phyloP scores from a whole-genome alignment of 768 basidiomycete genomes.

The Calocera viscosa region DNA sequence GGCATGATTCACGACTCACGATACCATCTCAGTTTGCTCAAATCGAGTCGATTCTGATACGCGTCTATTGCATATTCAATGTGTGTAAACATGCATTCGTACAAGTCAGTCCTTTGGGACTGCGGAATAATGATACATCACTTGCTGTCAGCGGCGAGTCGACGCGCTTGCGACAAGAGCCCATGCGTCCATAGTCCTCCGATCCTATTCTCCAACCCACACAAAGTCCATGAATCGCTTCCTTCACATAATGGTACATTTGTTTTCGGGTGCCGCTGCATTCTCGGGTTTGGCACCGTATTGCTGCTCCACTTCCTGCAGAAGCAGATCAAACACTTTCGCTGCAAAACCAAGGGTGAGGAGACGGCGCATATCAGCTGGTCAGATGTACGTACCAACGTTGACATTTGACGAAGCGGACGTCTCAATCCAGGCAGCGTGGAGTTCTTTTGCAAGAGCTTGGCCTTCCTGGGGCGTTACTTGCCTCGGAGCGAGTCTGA shows the following conservation, averaged over 20 bases:
- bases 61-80: no score
- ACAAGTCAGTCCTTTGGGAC: no score
- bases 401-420: constrained; percentile 79
- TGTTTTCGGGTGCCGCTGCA: constrained; percentile 30
- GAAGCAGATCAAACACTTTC: constrained; percentile 73
- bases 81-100: no score
- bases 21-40: no score
- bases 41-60: no score
- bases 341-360: constrained; percentile 31
- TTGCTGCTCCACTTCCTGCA: constrained; percentile 71
- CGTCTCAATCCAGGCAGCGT: constrained; percentile 75
- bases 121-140: no score
- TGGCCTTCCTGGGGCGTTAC: constrained; percentile 63
- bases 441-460: constrained; percentile 55
- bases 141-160: no score
- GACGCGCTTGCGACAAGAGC: no score
- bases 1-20: not conserved
- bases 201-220: no score
- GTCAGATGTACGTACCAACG: constrained; percentile 53
- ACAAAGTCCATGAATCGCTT: not conserved
- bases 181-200: no score
- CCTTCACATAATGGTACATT: constrained; percentile 46
- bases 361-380: constrained; percentile 6
- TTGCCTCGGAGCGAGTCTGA: constrained; percentile 39
- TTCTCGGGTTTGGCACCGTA: constrained; percentile 39